These are phyloP conservation scores for Cutaneotrichosporon cutaneum DNA, from an alignment of 1,284 basidiomycete species.

Conservation along the genomic window DNA sequence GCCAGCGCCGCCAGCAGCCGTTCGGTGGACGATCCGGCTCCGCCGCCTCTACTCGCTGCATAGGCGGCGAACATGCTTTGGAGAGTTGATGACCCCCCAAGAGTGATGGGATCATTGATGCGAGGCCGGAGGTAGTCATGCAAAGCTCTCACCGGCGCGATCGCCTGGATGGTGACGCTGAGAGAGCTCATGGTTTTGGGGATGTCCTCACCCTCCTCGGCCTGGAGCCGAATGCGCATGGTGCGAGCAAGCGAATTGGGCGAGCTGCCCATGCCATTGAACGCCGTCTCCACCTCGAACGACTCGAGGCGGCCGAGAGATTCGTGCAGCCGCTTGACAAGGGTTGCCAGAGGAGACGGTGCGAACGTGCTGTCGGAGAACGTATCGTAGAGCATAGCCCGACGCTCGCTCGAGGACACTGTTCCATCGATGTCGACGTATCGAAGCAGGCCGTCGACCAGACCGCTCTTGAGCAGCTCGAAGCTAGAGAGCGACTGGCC, in stretches of 20 bases:
- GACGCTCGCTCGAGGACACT: constrained; percentile 56
- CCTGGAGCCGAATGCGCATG: constrained; percentile 78
- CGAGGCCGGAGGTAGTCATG: constrained; percentile 91
- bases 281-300: constrained; percentile 87
- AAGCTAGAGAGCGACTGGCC: constrained; percentile 83
- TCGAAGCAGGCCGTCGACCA: constrained; percentile 80
- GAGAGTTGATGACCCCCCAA: constrained; percentile 59
- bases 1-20: constrained; percentile 59
- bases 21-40: constrained; percentile 40
- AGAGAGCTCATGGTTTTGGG: constrained; percentile 82
- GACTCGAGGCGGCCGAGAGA: constrained; percentile 86
- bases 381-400: constrained; percentile 70
- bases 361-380: constrained; percentile 63
- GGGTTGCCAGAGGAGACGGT: constrained; percentile 66
- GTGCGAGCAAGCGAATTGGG: constrained; percentile 31
- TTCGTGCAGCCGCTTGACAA: constrained; percentile 93
- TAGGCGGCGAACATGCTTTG: constrained; percentile 89
- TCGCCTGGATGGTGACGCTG: constrained; percentile 92
- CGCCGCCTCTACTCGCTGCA: constrained; percentile 55
- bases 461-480: constrained; percentile 88
- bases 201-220: constrained; percentile 80
- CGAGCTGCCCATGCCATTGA: constrained; percentile 34
- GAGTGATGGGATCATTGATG: constrained; percentile 65
- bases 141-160: constrained; percentile 91
- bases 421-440: constrained; percentile 70